A percentile compares a stretch with the other conserved stretches of the same genome.
Conservation (phyloP, 2,329 filamentous ascomycete species). For the Capronia americana region DNA sequence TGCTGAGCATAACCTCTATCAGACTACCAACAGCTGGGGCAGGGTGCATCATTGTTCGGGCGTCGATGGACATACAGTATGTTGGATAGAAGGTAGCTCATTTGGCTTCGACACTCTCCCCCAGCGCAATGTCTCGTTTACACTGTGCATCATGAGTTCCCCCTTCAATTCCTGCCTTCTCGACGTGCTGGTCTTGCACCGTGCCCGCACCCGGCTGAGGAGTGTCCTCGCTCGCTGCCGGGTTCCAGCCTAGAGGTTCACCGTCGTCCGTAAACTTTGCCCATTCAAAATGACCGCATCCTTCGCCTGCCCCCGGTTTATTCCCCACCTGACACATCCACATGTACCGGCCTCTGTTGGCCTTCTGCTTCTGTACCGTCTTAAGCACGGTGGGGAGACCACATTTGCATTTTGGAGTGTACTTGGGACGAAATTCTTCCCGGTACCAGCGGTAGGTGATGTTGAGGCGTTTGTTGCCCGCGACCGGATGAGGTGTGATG, state of each 20-base stretch:
- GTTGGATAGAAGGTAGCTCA: neutral
- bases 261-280: slow-evolving; percentile 87
- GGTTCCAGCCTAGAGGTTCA: slow-evolving; percentile 67
- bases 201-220: neutral
- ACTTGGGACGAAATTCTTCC: slow-evolving; percentile 73
- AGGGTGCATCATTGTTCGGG: neutral
- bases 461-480: slow-evolving; percentile 83
- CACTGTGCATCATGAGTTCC: neutral
- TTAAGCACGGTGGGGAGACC: slow-evolving; percentile 71
- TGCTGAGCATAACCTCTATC: too few relatives aligned
- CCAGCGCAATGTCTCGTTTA: neutral
- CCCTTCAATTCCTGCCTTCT: too few relatives aligned
- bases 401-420: slow-evolving; percentile 80
- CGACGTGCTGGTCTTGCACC: neutral
- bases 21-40: too few relatives aligned
- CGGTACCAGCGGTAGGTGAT: slow-evolving; percentile 92
- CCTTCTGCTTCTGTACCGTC: slow-evolving; percentile 78
- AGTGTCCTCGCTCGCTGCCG: neutral
- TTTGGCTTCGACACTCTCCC: neutral
- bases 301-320: slow-evolving; percentile 48
- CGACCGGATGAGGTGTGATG: slow-evolving; percentile 83
- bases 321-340: slow-evolving; percentile 85
- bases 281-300: slow-evolving; percentile 83
- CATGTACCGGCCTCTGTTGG: slow-evolving; percentile 81
- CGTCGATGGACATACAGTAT: neutral